Evolutionary conservation across 306 rosid species (phyloP), one percentile per base, ranked within the genome.

Genomic region (Corylus avellana): DNA sequence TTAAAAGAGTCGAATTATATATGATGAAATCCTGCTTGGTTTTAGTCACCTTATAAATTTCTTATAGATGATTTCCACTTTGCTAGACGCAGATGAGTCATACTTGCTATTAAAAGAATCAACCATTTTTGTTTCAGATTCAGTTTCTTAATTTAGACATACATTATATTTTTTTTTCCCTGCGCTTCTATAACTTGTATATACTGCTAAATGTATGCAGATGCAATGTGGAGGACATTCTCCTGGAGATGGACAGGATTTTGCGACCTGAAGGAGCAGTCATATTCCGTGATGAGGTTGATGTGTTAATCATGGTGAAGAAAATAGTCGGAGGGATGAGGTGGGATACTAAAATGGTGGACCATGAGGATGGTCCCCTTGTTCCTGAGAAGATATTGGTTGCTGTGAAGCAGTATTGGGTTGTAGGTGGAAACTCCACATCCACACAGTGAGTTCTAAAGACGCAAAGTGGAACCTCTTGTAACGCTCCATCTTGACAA

Each of bases 381-480:
- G 92, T 95, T 62, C 89, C 98, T 5, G 97, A 90, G 88, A 95
- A 95, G 91, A 78, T 95, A 73, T 86, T 95, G 79, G 67, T 95
- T 76, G 98, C 96, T 44, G 98, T 95, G 53, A 95, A 95, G 88
- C 98, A 90, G 82, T 95, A 95, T 75, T 95, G 98, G 98, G 96
- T 90, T 83, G 77, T 70, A 55, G 93, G 79, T 78, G 86, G 90
- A 68, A 95, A 95, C 89, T 57, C 87, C 81, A 91, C 97, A 39
- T 86, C 91, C 74, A 37, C 90, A 12, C 87, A 83, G 49, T 89
- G 84, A 77, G 49, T 58, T 59, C 82, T 72, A 29, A 12, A 69
- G 46, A 37, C 72, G 16, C 73, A 16, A 77, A 59, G 62, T 73
- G 72, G 79, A 53, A 69, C 58, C 73, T 55, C 37, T 39, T 39